Base-by-base conservation (phyloP, 768 basidiomycete genomes). In the Russula foetens region DNA sequence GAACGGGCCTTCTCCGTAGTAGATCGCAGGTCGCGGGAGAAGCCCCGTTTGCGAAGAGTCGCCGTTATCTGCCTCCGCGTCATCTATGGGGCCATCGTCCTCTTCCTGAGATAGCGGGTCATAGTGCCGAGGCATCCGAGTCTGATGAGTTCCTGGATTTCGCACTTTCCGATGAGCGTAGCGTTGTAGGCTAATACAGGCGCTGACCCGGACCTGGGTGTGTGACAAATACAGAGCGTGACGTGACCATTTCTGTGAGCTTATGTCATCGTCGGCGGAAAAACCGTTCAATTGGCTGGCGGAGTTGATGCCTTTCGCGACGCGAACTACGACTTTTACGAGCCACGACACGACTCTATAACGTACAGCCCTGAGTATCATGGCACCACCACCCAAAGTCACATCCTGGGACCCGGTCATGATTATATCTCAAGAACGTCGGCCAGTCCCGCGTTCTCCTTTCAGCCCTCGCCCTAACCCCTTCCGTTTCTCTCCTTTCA, bases 381-480 rank as follows among this genome's bases (percentile, higher is more conserved):
- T 76, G 75, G 63, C 74, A 44, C 72, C 74, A 44, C 72, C 71
- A 41, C 64, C 72, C 56, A 78, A 77, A 62, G 72, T 74, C 24
- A 72, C 77, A 29, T 88, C 84, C 63, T 97, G 94, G 95, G 95
- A 98, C 71, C 94, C 95, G 21, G 75, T 91, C 4, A 74, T 96
- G 59, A 81, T 97, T 51, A 77, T 94, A 65, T 92, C 91, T 60
- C 93, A 97, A 78, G 93, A 84, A 58, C 59, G 77, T 71, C 23
- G 35, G 7, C 15, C 39, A 21, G 31, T 44, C 41, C 33, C 26
- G 9, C 31, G 11, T 11, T 46, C 48, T 9, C 24, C 19, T 53
- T 56, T 45, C 45, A 58, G 48, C 61, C 61, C 56, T 62, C 44
- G 24, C 61, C 61, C 54, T 63, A 29, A 53, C 58, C 33, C 26